These are phyloP conservation scores for Penicillium sp. DNA, from an alignment of 2,329 filamentous ascomycete species.

Conservation along the genomic window DNA sequence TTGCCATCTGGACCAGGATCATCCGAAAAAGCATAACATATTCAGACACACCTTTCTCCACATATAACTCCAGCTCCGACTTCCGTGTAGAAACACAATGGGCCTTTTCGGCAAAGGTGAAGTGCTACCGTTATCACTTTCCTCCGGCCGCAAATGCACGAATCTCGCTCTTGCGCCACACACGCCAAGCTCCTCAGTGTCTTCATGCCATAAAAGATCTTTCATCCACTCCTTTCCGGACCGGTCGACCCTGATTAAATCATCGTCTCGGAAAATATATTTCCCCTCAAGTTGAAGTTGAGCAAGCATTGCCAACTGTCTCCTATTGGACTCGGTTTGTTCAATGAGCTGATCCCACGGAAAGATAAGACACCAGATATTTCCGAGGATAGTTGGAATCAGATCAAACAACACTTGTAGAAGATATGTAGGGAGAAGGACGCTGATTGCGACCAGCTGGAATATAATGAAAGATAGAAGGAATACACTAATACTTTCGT, in stretches of 20 bases:
- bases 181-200: neutral
- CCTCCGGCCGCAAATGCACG: neutral
- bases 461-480: neutral
- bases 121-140: neutral
- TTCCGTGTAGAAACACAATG: constrained; percentile 20
- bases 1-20: neutral
- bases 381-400: neutral
- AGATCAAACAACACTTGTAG: neutral
- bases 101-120: neutral
- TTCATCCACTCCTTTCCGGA: neutral
- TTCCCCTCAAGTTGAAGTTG: constrained; percentile 4
- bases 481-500: neutral
- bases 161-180: constrained; percentile 3
- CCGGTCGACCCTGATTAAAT: neutral
- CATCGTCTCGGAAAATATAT: constrained; percentile 1
- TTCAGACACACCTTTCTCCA: constrained; percentile 17
- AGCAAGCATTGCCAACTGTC: neutral
- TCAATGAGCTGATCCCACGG: neutral
- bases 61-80: constrained; percentile 19
- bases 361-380: neutral
- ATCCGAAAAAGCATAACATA: neutral
- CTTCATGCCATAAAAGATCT: neutral
- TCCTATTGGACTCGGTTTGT: neutral
- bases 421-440: neutral
- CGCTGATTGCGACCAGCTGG: neutral